These are phyloP conservation scores for Calendula officinalis DNA, from an alignment of 129 eudicot genomes.

Conservation along the genomic window DNA sequence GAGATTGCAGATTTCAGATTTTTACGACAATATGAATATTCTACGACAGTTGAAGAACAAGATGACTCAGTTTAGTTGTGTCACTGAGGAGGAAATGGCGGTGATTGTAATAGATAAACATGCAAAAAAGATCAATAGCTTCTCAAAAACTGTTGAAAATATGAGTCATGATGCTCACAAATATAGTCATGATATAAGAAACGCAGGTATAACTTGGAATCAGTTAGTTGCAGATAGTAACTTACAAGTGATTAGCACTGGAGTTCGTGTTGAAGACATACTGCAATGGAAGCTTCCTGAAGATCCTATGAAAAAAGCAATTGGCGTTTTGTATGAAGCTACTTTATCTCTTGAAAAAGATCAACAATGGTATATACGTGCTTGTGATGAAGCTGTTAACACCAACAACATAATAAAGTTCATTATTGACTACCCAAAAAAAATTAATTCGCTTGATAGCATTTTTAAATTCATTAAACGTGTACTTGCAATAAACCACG, in stretches of 20 bases:
- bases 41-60: slow-evolving; percentile 1
- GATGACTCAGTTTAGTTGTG: slow-evolving; percentile 6
- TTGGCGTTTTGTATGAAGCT: not conserved
- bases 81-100: not conserved
- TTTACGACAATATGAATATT: not conserved
- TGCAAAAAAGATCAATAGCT: not conserved
- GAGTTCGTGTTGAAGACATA: not conserved
- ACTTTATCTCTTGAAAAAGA: not conserved
- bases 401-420: not conserved
- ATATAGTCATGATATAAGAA: slow-evolving; percentile 6
- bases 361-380: slow-evolving; percentile 2
- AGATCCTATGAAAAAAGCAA: not conserved
- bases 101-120: not conserved
- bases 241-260: not conserved
- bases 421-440: not conserved
- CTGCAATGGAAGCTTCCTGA: not conserved
- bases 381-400: slow-evolving; percentile 10
- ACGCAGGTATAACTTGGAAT: slow-evolving; percentile 4
- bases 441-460: not conserved
- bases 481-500: not conserved
- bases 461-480: not conserved
- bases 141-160: not conserved
- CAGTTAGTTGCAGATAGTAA: not conserved
- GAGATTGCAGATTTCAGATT: not conserved
- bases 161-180: not conserved